Evolutionary conservation across 202 grass and related monocot genomes (phyloP).

Genomic region (Musa balbisiana): DNA sequence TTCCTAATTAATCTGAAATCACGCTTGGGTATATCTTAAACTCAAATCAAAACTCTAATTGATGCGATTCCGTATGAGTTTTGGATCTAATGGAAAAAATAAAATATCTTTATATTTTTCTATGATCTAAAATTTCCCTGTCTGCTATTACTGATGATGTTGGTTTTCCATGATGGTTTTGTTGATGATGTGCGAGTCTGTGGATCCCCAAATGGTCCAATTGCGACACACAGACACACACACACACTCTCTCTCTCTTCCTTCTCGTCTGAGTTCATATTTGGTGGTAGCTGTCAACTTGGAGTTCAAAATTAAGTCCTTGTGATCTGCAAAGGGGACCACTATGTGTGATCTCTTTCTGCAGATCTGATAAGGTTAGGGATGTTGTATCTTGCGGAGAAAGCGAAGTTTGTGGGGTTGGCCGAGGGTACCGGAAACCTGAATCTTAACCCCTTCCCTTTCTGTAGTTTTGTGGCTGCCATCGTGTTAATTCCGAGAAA

Average conservation of each 20-base stretch:
- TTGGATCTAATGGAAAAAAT: neutral
- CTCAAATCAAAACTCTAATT: neutral
- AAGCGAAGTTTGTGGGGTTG: slow-evolving; percentile 16
- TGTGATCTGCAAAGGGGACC: neutral
- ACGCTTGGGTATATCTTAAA: neutral
- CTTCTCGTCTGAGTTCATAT: neutral
- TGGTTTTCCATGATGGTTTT: neutral
- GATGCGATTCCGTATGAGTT: neutral
- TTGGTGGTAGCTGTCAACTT: slow-evolving; percentile 1
- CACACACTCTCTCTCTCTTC: slow-evolving; percentile 8
- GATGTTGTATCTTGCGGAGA: neutral
- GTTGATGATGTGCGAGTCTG: neutral
- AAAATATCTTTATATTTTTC: neutral
- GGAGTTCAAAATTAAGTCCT: neutral
- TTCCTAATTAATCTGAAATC: neutral
- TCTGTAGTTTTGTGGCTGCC: neutral
- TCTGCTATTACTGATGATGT: neutral
- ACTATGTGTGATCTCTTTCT: neutral
- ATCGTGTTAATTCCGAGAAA: neutral
- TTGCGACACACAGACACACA: too few species aligned
- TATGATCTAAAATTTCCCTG: neutral
- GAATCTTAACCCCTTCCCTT: neutral
- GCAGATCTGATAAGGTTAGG: slow-evolving; percentile 1
- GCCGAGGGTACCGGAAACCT: neutral
- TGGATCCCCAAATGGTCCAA: neutral